Evolutionary conservation across 805 yeast species (phyloP).

Genomic region (Metschnikowia kunwiensis): DNA sequence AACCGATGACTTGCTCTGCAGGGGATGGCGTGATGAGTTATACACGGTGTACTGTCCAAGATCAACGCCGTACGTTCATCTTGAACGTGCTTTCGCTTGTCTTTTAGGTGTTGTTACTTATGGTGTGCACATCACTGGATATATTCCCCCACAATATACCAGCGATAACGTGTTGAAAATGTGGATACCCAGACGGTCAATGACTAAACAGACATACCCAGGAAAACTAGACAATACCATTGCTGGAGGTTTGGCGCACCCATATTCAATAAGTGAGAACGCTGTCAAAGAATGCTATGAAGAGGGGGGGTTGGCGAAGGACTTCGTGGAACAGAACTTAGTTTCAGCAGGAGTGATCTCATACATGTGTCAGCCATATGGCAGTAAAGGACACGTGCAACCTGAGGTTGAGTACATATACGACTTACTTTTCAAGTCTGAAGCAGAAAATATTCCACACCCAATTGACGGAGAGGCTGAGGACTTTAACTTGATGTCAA

Average conservation of each 20-base stretch:
- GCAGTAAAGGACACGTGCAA: conserved; percentile 58
- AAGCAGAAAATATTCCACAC: conserved; percentile 41
- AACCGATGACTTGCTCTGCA: conserved; percentile 30
- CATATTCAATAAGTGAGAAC: conserved; percentile 72
- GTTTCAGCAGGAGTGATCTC: conserved; percentile 62
- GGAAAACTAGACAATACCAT: conserved; percentile 89
- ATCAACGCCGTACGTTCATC: conserved; percentile 54
- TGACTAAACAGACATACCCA: conserved; percentile 82
- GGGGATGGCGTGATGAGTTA: conserved; percentile 85
- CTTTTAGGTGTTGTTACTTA: conserved; percentile 83
- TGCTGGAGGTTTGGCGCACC: conserved; percentile 92
- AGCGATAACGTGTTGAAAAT: conserved; percentile 44
- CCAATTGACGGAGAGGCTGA: conserved; percentile 61
- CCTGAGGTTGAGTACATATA: conserved; percentile 86
- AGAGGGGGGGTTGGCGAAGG: conserved; percentile 75
- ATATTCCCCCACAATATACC: conserved; percentile 45
- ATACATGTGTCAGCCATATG: conserved; percentile 48
- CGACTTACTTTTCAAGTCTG: conserved; percentile 59
- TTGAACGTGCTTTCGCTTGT: conserved; percentile 82
- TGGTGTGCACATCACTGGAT: conserved; percentile 88
- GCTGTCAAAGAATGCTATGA: conserved; percentile 82
- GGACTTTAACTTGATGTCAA: conserved; percentile 59
- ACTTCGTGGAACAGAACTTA: conserved; percentile 45
- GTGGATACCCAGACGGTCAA: conserved; percentile 86
- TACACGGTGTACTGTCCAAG: conserved; percentile 66